Conservation (phyloP, 1,139 yeast species). For the Suhomyces terraborum region DNA sequence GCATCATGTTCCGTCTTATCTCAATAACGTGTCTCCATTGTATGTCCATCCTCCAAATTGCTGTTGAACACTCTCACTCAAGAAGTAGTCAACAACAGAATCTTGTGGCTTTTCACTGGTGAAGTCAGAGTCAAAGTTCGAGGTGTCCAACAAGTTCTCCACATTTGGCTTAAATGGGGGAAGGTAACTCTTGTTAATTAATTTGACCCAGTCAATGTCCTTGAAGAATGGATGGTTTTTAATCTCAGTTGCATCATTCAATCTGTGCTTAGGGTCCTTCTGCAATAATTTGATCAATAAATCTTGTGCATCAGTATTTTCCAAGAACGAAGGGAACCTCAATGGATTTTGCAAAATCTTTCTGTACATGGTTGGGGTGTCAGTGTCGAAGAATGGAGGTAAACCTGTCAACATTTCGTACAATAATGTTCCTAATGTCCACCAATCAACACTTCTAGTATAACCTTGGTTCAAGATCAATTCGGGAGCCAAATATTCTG, state of each 20-base stretch:
- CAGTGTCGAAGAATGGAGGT: conserved; percentile 88
- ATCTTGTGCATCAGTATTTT: conserved; percentile 79
- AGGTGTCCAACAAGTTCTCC: conserved; percentile 81
- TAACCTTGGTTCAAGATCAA: conserved; percentile 88
- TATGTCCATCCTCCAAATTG: conserved; percentile 99
- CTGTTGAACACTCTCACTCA: conserved; percentile 87
- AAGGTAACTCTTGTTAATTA: conserved; percentile 82
- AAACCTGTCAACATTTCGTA: conserved; percentile 96
- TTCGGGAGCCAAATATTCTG: conserved; percentile 96
- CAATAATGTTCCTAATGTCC: conserved; percentile 92
- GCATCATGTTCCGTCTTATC: conserved; percentile 2
- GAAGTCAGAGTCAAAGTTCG: conserved; percentile 90
- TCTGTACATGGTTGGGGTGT: conserved; percentile 91
- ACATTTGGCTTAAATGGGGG: conserved; percentile 97
- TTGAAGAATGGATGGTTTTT: conserved; percentile 84
- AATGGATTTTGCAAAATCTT: conserved; percentile 88
- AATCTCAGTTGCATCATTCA: conserved; percentile 84
- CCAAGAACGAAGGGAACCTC: conserved; percentile 86
- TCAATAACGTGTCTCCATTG: conserved; percentile 56
- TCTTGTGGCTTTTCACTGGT: conserved; percentile 93
- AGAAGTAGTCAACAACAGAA: conserved; percentile 89
- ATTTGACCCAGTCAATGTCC: conserved; percentile 87
- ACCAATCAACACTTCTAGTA: conserved; percentile 94
- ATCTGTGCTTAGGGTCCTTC: conserved; percentile 80
- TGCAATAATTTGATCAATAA: conserved; percentile 72